These are phyloP conservation scores for Exophiala phaeomuriformis DNA, from an alignment of 2,329 filamentous ascomycete genomes.

Conservation along the genomic window DNA sequence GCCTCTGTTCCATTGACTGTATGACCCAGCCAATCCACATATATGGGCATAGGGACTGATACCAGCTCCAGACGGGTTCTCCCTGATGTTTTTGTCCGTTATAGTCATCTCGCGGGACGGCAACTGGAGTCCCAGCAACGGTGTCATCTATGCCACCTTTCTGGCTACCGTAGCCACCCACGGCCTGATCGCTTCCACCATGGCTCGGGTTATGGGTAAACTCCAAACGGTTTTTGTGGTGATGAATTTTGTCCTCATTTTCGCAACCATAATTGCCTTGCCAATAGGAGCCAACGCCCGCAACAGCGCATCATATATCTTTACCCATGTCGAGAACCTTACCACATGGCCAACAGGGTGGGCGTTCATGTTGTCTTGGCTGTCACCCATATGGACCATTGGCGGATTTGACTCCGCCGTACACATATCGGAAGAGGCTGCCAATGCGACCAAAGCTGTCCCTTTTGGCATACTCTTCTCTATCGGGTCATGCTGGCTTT, in stretches of 20 bases:
- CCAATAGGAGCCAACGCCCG: conserved; percentile 43
- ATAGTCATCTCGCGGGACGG: conserved; percentile 53
- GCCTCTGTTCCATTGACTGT: conserved; percentile 56
- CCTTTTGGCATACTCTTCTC: conserved; percentile 55
- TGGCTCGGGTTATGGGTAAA: conserved; percentile 52
- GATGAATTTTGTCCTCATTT: conserved; percentile 50
- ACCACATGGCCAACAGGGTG: conserved; percentile 53
- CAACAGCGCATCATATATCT: conserved; percentile 47
- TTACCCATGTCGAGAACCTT: conserved; percentile 50
- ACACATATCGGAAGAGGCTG: conserved; percentile 55
- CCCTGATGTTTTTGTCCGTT: conserved; percentile 53
- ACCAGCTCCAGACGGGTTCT: conserved; percentile 38
- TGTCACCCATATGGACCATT: conserved; percentile 57
- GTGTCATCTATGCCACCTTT: conserved; percentile 53
- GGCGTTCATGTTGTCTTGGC: conserved; percentile 55
- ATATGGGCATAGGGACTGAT: conserved; percentile 15
- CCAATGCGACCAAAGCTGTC: conserved; percentile 53
- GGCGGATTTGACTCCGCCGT: conserved; percentile 45
- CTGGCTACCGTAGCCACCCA: conserved; percentile 49
- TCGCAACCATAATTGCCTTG: conserved; percentile 51
- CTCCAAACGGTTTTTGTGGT: conserved; percentile 52
- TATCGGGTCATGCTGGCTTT: conserved; percentile 48
- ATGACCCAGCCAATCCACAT: conserved; percentile 10
- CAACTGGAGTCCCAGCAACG: conserved; percentile 49
- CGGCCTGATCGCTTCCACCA: conserved; percentile 47